A percentile compares a stretch with the other conserved stretches of the same genome.
phyloP scores from a whole-genome alignment of 441 rosid genomes.

The Raphanus hybrid region DNA sequence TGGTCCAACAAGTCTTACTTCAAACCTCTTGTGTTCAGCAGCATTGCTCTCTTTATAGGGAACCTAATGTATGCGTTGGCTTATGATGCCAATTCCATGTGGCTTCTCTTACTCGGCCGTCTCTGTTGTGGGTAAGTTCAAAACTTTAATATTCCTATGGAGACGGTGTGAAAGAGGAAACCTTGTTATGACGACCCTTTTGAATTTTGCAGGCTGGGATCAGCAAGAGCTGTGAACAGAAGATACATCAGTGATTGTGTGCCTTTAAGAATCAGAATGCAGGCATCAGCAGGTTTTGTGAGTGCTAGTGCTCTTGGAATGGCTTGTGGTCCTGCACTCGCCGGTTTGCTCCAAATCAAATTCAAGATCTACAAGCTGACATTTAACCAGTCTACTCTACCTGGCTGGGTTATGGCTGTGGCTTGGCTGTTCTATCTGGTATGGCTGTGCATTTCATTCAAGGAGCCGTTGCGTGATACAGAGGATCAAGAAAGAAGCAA shows the following conservation, averaged over 20 bases:
- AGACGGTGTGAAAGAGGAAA: neutral
- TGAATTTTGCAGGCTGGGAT: constrained; percentile 74
- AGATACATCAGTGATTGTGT: constrained; percentile 98
- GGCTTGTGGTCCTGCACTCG: constrained; percentile 99
- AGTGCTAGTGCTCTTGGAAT: constrained; percentile 99
- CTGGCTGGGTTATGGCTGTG: constrained; percentile 98
- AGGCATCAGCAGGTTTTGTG: constrained; percentile 98
- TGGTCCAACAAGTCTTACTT: constrained; percentile 97
- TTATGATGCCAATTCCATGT: constrained; percentile 74
- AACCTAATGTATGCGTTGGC: constrained; percentile 92
- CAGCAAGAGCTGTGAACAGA: constrained; percentile 98
- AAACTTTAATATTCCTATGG: neutral
- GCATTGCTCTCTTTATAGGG: constrained; percentile 79
- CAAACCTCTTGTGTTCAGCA: constrained; percentile 93
- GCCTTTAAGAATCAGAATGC: constrained; percentile 86
- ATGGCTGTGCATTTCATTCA: constrained; percentile 82
- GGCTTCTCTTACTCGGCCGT: constrained; percentile 82
- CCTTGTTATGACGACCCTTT: constrained; percentile 8
- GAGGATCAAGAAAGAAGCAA: constrained; percentile 47
- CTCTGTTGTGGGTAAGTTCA: constrained; percentile 90
- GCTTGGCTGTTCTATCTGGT: constrained; percentile 90
- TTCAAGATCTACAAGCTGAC: constrained; percentile 82
- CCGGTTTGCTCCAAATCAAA: constrained; percentile 83
- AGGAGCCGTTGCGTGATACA: constrained; percentile 67
- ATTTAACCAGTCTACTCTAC: constrained; percentile 80